Evolutionary conservation across 176 grass and related monocot species (phyloP).

Genomic region (Paspalum vaginatum): DNA sequence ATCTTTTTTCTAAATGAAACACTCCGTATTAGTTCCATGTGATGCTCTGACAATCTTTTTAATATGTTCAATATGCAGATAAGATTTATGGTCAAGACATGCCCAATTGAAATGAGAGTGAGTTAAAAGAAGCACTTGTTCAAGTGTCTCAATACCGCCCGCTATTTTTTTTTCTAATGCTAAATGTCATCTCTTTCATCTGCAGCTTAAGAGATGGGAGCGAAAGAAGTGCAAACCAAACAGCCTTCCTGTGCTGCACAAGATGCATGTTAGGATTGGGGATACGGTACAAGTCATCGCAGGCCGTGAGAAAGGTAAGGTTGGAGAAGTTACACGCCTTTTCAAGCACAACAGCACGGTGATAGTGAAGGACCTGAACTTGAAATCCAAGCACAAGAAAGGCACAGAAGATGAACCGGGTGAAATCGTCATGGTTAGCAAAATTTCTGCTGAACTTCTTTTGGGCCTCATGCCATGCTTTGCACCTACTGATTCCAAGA

Average conservation of each 20-base stretch:
- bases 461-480: background rate
- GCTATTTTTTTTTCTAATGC: background rate
- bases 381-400: slow-evolving; percentile 99
- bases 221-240: slow-evolving; percentile 94
- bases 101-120: slow-evolving; percentile 71
- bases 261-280: slow-evolving; percentile 94
- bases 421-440: slow-evolving; percentile 82
- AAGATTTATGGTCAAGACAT: slow-evolving; percentile 61
- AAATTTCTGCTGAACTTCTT: background rate
- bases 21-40: background rate
- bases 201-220: slow-evolving; percentile 91
- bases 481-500: background rate
- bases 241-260: slow-evolving; percentile 83
- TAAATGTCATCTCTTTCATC: background rate
- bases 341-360: slow-evolving; percentile 96
- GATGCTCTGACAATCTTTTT: slow-evolving; percentile 30
- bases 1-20: slow-evolving; percentile 1
- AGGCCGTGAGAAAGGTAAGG: slow-evolving; percentile 91
- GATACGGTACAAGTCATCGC: slow-evolving; percentile 86
- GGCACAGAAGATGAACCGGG: slow-evolving; percentile 78
- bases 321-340: slow-evolving; percentile 68
- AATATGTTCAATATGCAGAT: slow-evolving; percentile 49
- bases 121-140: slow-evolving; percentile 3
- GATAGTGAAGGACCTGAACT: slow-evolving; percentile 83
- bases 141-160: background rate